Evolutionary conservation across 352 stramenopile genomes (phyloP).

Genomic region (Paralagenidium karlingii): DNA sequence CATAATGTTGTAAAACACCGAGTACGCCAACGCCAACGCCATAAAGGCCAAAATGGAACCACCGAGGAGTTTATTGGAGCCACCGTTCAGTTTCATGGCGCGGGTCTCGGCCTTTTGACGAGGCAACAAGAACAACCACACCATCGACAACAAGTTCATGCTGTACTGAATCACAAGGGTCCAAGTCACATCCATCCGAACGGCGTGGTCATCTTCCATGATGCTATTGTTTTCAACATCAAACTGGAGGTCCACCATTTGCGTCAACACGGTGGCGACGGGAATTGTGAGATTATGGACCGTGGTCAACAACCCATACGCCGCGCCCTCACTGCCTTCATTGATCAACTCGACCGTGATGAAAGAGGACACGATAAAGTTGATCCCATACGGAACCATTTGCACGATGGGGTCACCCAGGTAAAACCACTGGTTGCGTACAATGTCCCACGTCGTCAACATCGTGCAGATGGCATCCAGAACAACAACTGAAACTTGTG

Average conservation of each 20-base stretch:
- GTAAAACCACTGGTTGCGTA: slow-evolving; percentile 38
- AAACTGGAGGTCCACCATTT: slow-evolving; percentile 23
- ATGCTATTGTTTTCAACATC: slow-evolving; percentile 31
- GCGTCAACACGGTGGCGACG: slow-evolving; percentile 24
- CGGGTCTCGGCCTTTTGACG: slow-evolving; percentile 54
- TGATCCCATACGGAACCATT: slow-evolving; percentile 28
- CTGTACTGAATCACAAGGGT: slow-evolving; percentile 38
- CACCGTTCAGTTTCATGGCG: slow-evolving; percentile 43
- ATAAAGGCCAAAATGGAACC: slow-evolving; percentile 25
- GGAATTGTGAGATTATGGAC: slow-evolving; percentile 36
- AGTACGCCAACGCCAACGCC: slow-evolving; percentile 30
- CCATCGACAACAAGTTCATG: slow-evolving; percentile 32
- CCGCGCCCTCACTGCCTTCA: slow-evolving; percentile 43
- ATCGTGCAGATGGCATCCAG: slow-evolving; percentile 24
- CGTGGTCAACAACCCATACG: slow-evolving; percentile 51
- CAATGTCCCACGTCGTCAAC: slow-evolving; percentile 35
- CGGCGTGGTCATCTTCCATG: slow-evolving; percentile 25
- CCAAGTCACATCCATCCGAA: slow-evolving; percentile 34
- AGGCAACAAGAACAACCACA: slow-evolving; percentile 36
- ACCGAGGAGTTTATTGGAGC: slow-evolving; percentile 36
- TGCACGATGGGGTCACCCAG: slow-evolving; percentile 25
- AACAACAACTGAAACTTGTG: slow-evolving; percentile 16
- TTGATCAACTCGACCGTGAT: slow-evolving; percentile 41
- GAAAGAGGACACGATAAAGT: slow-evolving; percentile 43
- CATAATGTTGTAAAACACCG: slow-evolving; percentile 43